A percentile compares a stretch with the other conserved stretches of the same genome.
phyloP scores from a whole-genome alignment of 2,329 filamentous ascomycete genomes.

The Penicillium sp. region DNA sequence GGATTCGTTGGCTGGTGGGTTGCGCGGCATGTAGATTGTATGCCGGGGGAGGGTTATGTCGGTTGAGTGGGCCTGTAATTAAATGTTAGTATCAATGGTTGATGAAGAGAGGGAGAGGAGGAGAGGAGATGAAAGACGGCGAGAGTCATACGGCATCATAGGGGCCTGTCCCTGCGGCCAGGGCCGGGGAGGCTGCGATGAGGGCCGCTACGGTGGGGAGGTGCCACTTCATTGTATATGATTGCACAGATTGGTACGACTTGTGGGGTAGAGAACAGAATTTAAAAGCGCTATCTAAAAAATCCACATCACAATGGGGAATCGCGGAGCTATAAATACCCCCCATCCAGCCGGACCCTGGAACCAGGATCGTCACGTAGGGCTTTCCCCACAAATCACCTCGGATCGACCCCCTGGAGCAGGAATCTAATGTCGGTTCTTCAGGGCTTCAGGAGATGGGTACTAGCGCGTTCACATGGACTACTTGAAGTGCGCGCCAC shows the following conservation, averaged over 20 bases:
- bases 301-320: neutral
- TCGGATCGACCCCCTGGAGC: neutral
- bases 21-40: slow-evolving; percentile 14
- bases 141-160: slow-evolving; percentile 6
- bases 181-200: neutral
- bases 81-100: neutral
- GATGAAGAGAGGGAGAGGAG: neutral
- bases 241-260: neutral
- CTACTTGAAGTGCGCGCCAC: too few relatives aligned
- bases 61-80: neutral
- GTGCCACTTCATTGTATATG: slow-evolving; percentile 1
- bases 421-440: neutral
- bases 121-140: neutral
- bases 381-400: neutral
- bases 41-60: slow-evolving; percentile 5
- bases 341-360: neutral
- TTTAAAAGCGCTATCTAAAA: neutral
- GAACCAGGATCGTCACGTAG: neutral
- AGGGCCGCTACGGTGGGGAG: neutral
- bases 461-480: too few relatives aligned
- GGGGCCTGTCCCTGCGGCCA: slow-evolving; percentile 4
- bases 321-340: neutral
- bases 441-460: neutral
- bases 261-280: neutral
- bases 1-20: neutral